Conservation (phyloP, 1,284 basidiomycete species). For the Heterobasidion annosum region DNA sequence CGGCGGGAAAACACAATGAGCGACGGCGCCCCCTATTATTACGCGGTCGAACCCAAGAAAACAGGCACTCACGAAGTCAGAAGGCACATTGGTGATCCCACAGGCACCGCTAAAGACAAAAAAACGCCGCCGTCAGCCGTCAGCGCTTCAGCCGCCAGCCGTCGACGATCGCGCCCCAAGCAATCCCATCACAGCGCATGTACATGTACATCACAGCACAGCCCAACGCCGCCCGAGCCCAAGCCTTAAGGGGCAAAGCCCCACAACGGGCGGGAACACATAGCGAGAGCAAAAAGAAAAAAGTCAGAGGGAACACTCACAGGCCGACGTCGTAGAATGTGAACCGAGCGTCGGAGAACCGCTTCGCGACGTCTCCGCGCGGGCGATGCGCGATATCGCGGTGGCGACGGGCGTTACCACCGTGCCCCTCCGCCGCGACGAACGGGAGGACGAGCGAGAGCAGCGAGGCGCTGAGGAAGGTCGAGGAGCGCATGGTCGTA, state of each 20-base stretch:
- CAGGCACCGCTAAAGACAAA: slow-evolving; percentile 39
- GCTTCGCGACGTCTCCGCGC: slow-evolving; percentile 14
- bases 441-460: slow-evolving; percentile 21
- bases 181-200: too few relatives aligned
- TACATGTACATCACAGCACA: neutral
- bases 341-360: slow-evolving; percentile 16
- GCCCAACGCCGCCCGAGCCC: neutral
- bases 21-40: neutral
- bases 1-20: neutral
- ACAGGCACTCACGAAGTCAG: slow-evolving; percentile 41
- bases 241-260: neutral
- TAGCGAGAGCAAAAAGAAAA: neutral
- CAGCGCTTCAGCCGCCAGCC: neutral
- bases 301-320: slow-evolving; percentile 26
- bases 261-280: neutral
- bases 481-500: slow-evolving; percentile 20
- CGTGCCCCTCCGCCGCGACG: slow-evolving; percentile 10
- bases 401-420: slow-evolving; percentile 20
- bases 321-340: slow-evolving; percentile 51
- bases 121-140: too few relatives aligned
- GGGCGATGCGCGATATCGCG: slow-evolving; percentile 17
- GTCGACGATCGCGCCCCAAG: neutral
- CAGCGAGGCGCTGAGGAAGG: slow-evolving; percentile 17
- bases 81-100: slow-evolving; percentile 32
- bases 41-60: neutral